phyloP scores from a whole-genome alignment of 2,329 filamentous ascomycete genomes.

The Stagonosporopsis chrysanthemi region DNA sequence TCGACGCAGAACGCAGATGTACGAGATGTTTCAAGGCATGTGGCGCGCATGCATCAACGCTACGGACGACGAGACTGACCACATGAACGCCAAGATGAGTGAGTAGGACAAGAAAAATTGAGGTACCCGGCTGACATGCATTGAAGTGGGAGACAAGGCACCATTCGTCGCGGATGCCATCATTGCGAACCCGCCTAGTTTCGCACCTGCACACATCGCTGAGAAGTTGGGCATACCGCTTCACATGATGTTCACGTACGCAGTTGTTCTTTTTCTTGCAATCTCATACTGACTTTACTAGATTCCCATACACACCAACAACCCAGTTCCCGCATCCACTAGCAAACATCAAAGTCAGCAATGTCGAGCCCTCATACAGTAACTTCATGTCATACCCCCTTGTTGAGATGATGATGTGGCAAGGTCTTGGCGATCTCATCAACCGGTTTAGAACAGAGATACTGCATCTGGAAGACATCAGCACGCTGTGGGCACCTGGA shows the following conservation, averaged over 20 bases:
- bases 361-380: conserved; percentile 74
- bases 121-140: conserved; percentile 13
- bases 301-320: conserved; percentile 78
- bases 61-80: conserved; percentile 72
- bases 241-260: conserved; percentile 88
- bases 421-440: conserved; percentile 74
- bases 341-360: conserved; percentile 75
- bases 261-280: conserved; percentile 24
- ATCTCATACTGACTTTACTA: conserved; percentile 37
- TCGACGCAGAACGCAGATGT: conserved; percentile 72
- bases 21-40: conserved; percentile 82
- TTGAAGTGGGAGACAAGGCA: conserved; percentile 61
- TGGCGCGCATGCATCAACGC: conserved; percentile 80
- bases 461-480: conserved; percentile 75
- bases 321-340: conserved; percentile 78
- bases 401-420: conserved; percentile 77
- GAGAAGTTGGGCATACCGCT: conserved; percentile 77
- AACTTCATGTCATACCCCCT: conserved; percentile 84
- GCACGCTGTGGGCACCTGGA: conserved; percentile 78
- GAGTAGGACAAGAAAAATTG: conserved; percentile 13
- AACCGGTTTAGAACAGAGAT: conserved; percentile 76
- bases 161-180: conserved; percentile 87
- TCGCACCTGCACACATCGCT: conserved; percentile 77
- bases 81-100: conserved; percentile 66
- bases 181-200: conserved; percentile 80